Conservation (phyloP, 441 rosid species). For the Euphorbia schlechtendalii region DNA sequence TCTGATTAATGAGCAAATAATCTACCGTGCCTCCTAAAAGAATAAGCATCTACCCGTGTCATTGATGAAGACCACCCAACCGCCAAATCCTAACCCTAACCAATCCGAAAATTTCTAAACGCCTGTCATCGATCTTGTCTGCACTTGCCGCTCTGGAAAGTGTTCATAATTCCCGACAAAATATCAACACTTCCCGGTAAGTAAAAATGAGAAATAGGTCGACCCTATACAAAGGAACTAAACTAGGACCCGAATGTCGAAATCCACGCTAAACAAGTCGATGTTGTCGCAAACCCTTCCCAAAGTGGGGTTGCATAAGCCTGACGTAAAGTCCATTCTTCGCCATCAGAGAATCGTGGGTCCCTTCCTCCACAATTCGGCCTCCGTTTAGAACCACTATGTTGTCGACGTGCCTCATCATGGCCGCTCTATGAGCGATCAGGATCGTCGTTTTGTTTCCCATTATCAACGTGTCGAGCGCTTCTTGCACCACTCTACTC, state of each 20-base stretch:
- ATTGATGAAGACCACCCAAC: no score
- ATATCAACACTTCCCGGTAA: conserved; percentile 17
- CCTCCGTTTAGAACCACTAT: conserved; percentile 96
- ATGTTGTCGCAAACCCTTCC: conserved; percentile 89
- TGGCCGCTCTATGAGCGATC: conserved; percentile 90
- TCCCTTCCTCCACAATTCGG: conserved; percentile 87
- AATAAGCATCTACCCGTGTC: no score
- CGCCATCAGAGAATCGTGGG: conserved; percentile 71
- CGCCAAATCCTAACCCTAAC: conserved; percentile 37
- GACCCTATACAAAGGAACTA: conserved; percentile 28
- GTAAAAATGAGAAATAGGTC: conserved; percentile 20
- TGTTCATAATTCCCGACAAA: conserved; percentile 5
- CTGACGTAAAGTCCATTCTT: conserved; percentile 88
- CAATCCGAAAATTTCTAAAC: conserved; percentile 16
- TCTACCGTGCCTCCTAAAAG: no score
- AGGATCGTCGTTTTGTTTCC: conserved; percentile 92
- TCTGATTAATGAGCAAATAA: conserved; percentile 47
- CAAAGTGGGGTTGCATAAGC: conserved; percentile 94
- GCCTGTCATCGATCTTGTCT: conserved; percentile 22
- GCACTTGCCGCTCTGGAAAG: conserved; percentile 10
- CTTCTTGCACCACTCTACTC: conserved; percentile 95
- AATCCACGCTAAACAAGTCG: conserved; percentile 56
- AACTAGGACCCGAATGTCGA: no score
- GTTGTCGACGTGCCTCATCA: conserved; percentile 95
- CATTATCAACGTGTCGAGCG: conserved; percentile 89